A percentile compares a stretch with the other conserved stretches of the same genome.
Evolutionary conservation across 345 rosid species (phyloP).

Genomic region (Populus deltoides): DNA sequence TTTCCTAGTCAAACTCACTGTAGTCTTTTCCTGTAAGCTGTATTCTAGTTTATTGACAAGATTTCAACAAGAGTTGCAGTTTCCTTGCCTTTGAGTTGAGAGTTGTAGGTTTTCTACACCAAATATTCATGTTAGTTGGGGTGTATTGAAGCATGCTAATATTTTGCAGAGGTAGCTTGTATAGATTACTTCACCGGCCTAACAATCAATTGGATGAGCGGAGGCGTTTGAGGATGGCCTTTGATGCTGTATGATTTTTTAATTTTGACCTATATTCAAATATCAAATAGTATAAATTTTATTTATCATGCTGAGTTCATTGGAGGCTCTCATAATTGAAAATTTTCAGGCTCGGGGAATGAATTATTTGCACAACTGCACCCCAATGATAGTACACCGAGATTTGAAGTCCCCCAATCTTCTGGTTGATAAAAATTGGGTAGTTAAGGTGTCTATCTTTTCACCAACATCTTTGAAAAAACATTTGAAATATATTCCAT

Average conservation of each 20-base stretch:
- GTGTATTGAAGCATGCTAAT: conserved; percentile 3
- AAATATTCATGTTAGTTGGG: conserved; percentile 7
- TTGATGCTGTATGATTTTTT: conserved; percentile 70
- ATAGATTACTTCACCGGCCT: conserved; percentile 83
- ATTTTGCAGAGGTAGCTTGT: conserved; percentile 91
- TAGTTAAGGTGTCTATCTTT: conserved; percentile 61
- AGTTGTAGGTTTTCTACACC: not conserved
- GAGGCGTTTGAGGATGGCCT: conserved; percentile 91
- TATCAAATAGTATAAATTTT: not conserved
- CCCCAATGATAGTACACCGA: conserved; percentile 81
- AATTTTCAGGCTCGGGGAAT: conserved; percentile 85
- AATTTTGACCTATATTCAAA: conserved; percentile 10
- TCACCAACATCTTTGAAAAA: not conserved
- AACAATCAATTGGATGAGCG: conserved; percentile 92
- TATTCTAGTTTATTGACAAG: not conserved
- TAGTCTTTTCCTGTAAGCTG: not conserved
- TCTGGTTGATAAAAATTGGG: conserved; percentile 94
- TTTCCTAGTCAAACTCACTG: not conserved
- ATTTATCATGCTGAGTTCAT: conserved; percentile 11
- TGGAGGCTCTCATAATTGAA: conserved; percentile 19
- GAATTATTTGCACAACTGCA: conserved; percentile 92
- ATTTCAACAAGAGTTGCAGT: not conserved
- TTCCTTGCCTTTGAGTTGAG: not conserved
- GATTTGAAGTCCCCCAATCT: conserved; percentile 96
- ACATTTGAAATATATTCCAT: conserved; percentile 5